Percentiles rank a stretch among this genome's conserved stretches.
phyloP scores from a whole-genome alignment of 129 eudicot genomes.

The Heracleum sosnowskyi region DNA sequence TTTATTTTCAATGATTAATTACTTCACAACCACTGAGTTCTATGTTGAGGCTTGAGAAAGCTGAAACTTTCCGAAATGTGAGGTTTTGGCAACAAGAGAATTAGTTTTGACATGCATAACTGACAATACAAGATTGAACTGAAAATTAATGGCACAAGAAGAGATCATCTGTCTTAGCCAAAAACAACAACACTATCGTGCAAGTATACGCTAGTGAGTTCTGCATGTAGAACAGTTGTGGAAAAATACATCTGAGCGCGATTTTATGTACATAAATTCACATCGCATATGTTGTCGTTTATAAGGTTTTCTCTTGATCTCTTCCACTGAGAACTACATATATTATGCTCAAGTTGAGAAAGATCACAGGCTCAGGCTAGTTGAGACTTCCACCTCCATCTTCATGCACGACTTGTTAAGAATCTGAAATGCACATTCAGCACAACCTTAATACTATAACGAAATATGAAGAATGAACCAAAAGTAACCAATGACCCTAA shows the following conservation, averaged over 20 bases:
- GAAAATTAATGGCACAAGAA: background rate
- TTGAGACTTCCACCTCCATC: constrained; percentile 90
- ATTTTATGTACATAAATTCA: background rate
- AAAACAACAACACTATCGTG: background rate
- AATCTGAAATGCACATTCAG: constrained; percentile 35
- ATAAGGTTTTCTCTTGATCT: background rate
- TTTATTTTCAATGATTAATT: background rate
- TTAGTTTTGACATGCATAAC: background rate
- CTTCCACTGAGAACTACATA: background rate
- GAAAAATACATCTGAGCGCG: background rate
- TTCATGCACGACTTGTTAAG: constrained; percentile 54
- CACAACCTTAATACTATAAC: background rate
- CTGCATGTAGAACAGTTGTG: background rate
- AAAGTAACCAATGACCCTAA: background rate
- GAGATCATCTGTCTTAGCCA: background rate
- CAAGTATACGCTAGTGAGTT: background rate
- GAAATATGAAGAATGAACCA: background rate
- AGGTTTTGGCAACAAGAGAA: background rate
- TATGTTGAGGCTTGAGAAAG: background rate
- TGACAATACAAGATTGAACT: background rate
- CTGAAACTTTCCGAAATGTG: background rate
- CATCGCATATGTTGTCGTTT: background rate
- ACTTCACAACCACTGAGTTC: background rate
- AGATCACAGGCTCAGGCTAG: constrained; percentile 17
- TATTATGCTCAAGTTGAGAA: background rate